These are phyloP conservation scores for Metarhizium humberi DNA, from an alignment of 2,329 filamentous ascomycete genomes.

Conservation along the genomic window DNA sequence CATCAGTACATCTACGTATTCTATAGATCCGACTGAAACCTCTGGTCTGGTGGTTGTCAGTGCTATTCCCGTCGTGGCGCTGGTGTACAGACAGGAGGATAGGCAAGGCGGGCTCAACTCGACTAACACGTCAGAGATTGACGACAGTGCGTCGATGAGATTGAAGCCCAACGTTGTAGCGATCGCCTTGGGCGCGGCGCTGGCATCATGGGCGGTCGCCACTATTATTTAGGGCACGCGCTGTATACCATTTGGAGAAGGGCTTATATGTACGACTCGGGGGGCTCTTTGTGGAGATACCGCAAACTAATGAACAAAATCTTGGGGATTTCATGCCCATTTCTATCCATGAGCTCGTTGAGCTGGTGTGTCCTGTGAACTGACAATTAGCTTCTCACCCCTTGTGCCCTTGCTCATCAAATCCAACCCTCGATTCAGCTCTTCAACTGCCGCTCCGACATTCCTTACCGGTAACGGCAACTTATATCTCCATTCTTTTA, in stretches of 20 bases:
- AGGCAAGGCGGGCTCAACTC: background rate
- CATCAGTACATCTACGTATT: background rate
- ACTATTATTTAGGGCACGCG: background rate
- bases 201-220: background rate
- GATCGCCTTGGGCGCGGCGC: background rate
- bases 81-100: slow-evolving; percentile 11
- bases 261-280: background rate
- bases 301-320: background rate
- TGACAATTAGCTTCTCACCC: slow-evolving; percentile 12
- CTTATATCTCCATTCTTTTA: background rate
- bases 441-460: slow-evolving; percentile 10
- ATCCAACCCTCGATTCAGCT: slow-evolving; percentile 6
- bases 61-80: slow-evolving; percentile 7
- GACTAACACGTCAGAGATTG: background rate
- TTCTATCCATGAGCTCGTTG: background rate
- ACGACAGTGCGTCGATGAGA: background rate
- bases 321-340: background rate
- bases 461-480: background rate
- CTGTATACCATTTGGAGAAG: background rate
- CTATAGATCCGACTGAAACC: background rate
- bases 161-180: background rate
- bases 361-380: slow-evolving; percentile 1
- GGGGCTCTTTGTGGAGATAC: background rate
- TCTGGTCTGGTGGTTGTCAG: slow-evolving; percentile 3
- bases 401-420: slow-evolving; percentile 9